Percentiles rank a stretch among this genome's conserved stretches.
These are phyloP conservation scores for Salix exigua DNA, from an alignment of 345 rosid species.

Conservation along the genomic window DNA sequence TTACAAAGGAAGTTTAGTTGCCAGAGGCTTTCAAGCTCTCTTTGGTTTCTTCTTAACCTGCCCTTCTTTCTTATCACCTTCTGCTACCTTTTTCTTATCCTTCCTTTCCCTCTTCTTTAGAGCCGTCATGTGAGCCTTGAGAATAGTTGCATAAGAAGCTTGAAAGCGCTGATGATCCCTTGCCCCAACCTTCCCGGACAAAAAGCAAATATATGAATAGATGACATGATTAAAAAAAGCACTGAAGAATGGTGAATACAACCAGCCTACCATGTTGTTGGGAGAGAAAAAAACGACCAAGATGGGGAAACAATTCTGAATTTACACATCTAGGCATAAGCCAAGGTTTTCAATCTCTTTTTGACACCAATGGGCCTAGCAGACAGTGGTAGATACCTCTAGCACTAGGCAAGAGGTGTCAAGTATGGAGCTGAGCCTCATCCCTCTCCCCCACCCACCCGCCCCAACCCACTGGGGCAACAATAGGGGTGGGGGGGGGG, in stretches of 20 bases:
- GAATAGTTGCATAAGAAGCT: slow-evolving; percentile 87
- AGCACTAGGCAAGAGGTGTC: too few relatives aligned
- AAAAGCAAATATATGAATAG: not conserved
- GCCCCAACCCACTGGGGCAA: too few relatives aligned
- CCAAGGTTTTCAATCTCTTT: too few relatives aligned
- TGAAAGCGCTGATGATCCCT: slow-evolving; percentile 93
- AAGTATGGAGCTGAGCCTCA: too few relatives aligned
- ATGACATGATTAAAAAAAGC: not conserved
- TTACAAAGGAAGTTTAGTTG: not conserved
- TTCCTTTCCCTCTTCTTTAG: slow-evolving; percentile 93
- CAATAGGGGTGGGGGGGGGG: too few relatives aligned
- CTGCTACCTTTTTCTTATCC: slow-evolving; percentile 73
- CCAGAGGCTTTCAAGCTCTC: slow-evolving; percentile 18
- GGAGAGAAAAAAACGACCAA: too few relatives aligned
- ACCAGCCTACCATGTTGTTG: too few relatives aligned
- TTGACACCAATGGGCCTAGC: too few relatives aligned
- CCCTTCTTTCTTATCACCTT: slow-evolving; percentile 47
- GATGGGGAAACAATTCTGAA: too few relatives aligned
- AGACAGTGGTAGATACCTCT: too few relatives aligned
- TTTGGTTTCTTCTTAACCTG: slow-evolving; percentile 24
- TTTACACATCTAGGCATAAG: too few relatives aligned
- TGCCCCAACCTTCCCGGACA: slow-evolving; percentile 58
- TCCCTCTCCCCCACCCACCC: too few relatives aligned
- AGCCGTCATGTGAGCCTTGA: slow-evolving; percentile 86
- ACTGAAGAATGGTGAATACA: not conserved